Percentiles rank a stretch among this genome's conserved stretches.
Conservation (phyloP, 495 filamentous ascomycete genomes). For the Acidomyces sp. region DNA sequence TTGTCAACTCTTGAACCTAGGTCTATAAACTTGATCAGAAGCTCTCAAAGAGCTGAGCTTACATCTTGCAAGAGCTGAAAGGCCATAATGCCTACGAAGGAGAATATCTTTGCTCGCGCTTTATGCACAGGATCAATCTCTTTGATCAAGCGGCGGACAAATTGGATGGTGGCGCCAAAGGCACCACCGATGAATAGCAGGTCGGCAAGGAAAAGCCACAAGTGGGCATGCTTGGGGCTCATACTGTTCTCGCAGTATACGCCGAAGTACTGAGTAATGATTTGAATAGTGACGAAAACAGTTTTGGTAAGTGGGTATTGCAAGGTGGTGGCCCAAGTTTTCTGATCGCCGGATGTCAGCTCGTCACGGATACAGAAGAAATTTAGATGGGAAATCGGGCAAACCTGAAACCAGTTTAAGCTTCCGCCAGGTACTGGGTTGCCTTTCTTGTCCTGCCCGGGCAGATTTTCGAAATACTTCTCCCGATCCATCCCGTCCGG, state of each 20-base stretch:
- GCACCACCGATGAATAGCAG: slow-evolving; percentile 15
- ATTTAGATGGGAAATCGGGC: neutral
- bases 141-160: slow-evolving; percentile 5
- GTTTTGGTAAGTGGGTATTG: slow-evolving; percentile 13
- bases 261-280: slow-evolving; percentile 12
- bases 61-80: slow-evolving; percentile 15
- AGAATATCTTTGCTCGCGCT: slow-evolving; percentile 6
- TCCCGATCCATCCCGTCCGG: slow-evolving; percentile 15
- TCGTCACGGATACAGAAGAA: too few relatives aligned
- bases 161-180: slow-evolving; percentile 10
- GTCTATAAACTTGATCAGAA: neutral
- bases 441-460: slow-evolving; percentile 8
- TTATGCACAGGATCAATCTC: slow-evolving; percentile 2
- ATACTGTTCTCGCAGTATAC: slow-evolving; percentile 13
- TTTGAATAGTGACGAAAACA: slow-evolving; percentile 10
- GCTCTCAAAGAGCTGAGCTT: neutral
- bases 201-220: slow-evolving; percentile 11
- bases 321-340: slow-evolving; percentile 4
- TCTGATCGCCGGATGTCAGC: neutral
- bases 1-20: neutral
- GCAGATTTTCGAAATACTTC: slow-evolving; percentile 11
- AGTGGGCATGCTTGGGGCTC: slow-evolving; percentile 4
- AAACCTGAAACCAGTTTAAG: slow-evolving; percentile 13
- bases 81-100: slow-evolving; percentile 9
- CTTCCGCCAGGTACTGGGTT: slow-evolving; percentile 9